Conservation (phyloP, 768 basidiomycete species). For the Leccinum boreale region DNA sequence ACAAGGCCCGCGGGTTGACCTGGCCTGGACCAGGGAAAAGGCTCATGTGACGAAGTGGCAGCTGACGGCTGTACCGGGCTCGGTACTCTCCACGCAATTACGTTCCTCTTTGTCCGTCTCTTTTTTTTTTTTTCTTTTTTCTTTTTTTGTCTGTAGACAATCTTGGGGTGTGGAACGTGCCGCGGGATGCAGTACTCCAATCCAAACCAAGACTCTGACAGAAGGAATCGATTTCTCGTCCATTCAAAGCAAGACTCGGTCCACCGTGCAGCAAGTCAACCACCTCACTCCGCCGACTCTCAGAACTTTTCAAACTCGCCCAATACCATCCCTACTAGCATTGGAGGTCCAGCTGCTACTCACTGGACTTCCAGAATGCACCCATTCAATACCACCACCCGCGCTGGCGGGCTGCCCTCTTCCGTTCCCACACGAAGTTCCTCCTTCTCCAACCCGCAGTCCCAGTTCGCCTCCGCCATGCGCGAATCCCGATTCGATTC, state of each 20-base stretch:
- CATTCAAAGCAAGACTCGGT: constrained; percentile 37
- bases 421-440: constrained; percentile 64
- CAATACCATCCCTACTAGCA: constrained; percentile 47
- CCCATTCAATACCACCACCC: constrained; percentile 40
- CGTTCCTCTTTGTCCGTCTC: background rate
- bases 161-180: too few relatives aligned
- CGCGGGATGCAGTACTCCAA: constrained; percentile 29
- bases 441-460: constrained; percentile 61
- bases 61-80: constrained; percentile 10
- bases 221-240: constrained; percentile 57
- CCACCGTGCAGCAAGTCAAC: constrained; percentile 68
- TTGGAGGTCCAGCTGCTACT: constrained; percentile 32
- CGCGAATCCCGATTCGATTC: constrained; percentile 68
- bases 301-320: constrained; percentile 45
- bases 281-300: constrained; percentile 51
- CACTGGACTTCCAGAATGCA: constrained; percentile 47
- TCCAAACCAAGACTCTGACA: constrained; percentile 40
- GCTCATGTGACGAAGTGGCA: constrained; percentile 10
- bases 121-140: background rate
- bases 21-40: background rate
- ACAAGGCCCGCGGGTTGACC: constrained; percentile 10
- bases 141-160: background rate
- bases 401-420: constrained; percentile 36
- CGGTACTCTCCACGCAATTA: background rate
- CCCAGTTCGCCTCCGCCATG: constrained; percentile 61